Conservation (phyloP, 2,329 filamentous ascomycete genomes). For the Beauveria rudraprayagi region DNA sequence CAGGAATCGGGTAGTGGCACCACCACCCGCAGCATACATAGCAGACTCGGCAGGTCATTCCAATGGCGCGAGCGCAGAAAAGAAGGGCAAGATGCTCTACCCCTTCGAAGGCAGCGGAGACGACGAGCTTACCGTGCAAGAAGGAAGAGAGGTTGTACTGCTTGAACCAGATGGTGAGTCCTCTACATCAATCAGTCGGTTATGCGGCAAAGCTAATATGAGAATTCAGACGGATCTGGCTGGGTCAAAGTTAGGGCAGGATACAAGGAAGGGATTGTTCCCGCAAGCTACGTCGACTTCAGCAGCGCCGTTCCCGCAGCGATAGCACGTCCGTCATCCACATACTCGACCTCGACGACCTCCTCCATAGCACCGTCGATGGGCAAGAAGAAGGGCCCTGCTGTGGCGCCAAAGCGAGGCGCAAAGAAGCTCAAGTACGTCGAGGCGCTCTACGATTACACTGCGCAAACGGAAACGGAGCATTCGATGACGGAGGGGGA, state of each 20-base stretch:
- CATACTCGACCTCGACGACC: slow-evolving; percentile 62
- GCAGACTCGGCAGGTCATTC: slow-evolving; percentile 50
- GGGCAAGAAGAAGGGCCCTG: slow-evolving; percentile 79
- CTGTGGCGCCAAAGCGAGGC: slow-evolving; percentile 80
- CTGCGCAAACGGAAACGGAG: slow-evolving; percentile 76
- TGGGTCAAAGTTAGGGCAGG: slow-evolving; percentile 81
- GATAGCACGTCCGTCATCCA: slow-evolving; percentile 58
- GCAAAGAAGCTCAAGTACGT: slow-evolving; percentile 93
- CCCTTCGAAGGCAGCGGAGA: slow-evolving; percentile 71
- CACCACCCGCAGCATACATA: slow-evolving; percentile 75
- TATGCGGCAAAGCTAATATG: slow-evolving; percentile 13
- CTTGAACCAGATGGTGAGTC: slow-evolving; percentile 80
- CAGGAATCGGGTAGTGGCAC: slow-evolving; percentile 73
- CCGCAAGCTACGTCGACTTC: slow-evolving; percentile 74
- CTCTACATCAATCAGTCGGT: not conserved
- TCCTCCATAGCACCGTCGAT: slow-evolving; percentile 26
- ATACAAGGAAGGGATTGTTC: slow-evolving; percentile 75
- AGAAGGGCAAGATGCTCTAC: slow-evolving; percentile 83
- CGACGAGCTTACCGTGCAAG: slow-evolving; percentile 72
- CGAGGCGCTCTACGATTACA: slow-evolving; percentile 87
- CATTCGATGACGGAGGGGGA: slow-evolving; percentile 89
- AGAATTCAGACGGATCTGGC: slow-evolving; percentile 68
- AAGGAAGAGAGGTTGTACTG: slow-evolving; percentile 69
- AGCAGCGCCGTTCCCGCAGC: slow-evolving; percentile 37
- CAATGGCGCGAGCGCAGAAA: slow-evolving; percentile 32